A percentile compares a stretch with the other conserved stretches of the same genome.
Evolutionary conservation across 176 grass and related monocot species (phyloP).

Genomic region (Juncus inflexus): DNA sequence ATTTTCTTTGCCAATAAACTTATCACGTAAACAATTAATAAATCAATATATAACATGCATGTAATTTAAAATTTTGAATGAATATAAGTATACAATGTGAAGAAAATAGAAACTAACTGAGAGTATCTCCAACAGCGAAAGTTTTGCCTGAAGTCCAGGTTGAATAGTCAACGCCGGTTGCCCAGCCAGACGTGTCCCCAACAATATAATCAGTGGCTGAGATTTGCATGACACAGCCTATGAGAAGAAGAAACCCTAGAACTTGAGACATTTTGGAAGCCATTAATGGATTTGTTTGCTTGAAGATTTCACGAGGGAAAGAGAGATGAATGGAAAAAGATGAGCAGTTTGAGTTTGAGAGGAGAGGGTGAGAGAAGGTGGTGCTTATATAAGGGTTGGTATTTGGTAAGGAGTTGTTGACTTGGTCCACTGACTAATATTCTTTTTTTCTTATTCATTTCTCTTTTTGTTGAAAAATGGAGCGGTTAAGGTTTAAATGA

Average conservation of each 20-base stretch:
- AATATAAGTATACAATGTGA: not conserved
- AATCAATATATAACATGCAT: not conserved
- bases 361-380: not conserved
- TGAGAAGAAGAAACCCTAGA: conserved; percentile 42
- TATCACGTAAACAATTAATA: not conserved
- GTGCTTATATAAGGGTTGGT: conserved; percentile 39
- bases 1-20: not conserved
- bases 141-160: conserved; percentile 64
- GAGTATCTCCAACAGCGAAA: conserved; percentile 38
- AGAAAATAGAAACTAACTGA: conserved; percentile 32
- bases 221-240: conserved; percentile 29
- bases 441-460: conserved; percentile 9
- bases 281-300: conserved; percentile 26
- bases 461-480: not conserved
- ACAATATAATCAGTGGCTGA: conserved; percentile 61
- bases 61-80: not conserved
- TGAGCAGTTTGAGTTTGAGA: conserved; percentile 9
- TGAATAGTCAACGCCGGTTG: conserved; percentile 50
- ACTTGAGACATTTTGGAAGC: conserved; percentile 34
- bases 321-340: not conserved
- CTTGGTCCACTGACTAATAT: not conserved
- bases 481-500: not conserved
- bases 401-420: not conserved
- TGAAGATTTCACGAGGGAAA: not conserved
- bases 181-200: conserved; percentile 67